Evolutionary conservation across 2,329 filamentous ascomycete genomes (phyloP), one percentile per base, ranked within the genome.

Genomic region (Talaromyces sp.): DNA sequence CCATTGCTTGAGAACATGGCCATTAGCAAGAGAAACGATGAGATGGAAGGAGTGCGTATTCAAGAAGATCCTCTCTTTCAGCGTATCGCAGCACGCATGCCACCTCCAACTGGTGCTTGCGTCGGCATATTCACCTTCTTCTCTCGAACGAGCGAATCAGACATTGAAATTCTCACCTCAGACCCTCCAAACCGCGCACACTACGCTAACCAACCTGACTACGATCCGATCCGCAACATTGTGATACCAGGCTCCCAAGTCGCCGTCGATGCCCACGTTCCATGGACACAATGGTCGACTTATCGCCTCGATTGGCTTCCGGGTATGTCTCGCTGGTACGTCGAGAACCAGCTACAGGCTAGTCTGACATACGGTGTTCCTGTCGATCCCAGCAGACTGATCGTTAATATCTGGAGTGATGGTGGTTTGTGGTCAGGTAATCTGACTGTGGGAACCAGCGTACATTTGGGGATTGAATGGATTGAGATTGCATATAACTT

Each of bases 81-180:
- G 35, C 57, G 39, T 21, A 21, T 35, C 31, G 63, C 40, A 53
- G 25, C 41, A 10, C 51, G 55, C 17, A 48, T 45, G 6, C 62
- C 65, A 1, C 78, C 78, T n/a, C 63, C 70, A 17, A 60, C 67
- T 37, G 80, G 80, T 50, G 80, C 78, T 2, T 78, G 78, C 5
- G 77, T 78, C 1, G 80, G 80, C 3, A 76, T 81, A 63, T 77
- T 82, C 69, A 80, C 78, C 11, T 81, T 79, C 60, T 71, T 69
- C 59, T 72, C 78, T 40, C 70, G 75, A 51, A 68, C 62, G 31
- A 78, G 78, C 62, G 80, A 82, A 64, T 78, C 76, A 0, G 80
- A 82, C 61, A 78, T 82, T 60, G 80, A 82, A 67, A 79, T 82
- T 59, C 67, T 81, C 10, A 82, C 80, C 1, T 66, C 70, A 5